phyloP scores from a whole-genome alignment of 129 eudicot genomes.

The Flaveria linearis region DNA sequence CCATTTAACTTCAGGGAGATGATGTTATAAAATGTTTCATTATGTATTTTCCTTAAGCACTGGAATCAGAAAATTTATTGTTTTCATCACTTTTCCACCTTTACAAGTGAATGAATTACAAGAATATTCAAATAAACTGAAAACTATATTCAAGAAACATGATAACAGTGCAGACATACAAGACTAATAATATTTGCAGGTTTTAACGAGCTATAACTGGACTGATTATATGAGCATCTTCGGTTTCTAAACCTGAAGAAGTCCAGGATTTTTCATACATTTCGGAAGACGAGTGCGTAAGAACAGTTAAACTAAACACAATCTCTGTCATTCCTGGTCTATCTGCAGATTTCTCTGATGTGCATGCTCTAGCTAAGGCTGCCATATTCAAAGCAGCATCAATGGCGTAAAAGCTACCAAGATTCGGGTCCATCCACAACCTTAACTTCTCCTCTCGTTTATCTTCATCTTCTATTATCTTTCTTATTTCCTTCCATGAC shows the following conservation, averaged over 20 bases:
- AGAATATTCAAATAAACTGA: background rate
- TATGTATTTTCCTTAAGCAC: background rate
- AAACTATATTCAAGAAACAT: slow-evolving; percentile 17
- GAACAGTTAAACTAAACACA: slow-evolving; percentile 69
- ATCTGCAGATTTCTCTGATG: slow-evolving; percentile 60
- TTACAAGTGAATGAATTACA: slow-evolving; percentile 11
- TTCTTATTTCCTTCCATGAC: slow-evolving; percentile 66
- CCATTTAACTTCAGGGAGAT: too few relatives aligned
- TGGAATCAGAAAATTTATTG: background rate
- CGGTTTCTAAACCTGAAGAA: slow-evolving; percentile 50
- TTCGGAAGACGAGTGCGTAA: slow-evolving; percentile 55
- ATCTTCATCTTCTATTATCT: slow-evolving; percentile 53
- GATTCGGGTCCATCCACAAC: slow-evolving; percentile 67
- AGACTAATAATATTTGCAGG: slow-evolving; percentile 5
- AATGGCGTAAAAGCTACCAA: slow-evolving; percentile 52
- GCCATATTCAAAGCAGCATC: slow-evolving; percentile 71
- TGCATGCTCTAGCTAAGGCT: slow-evolving; percentile 63
- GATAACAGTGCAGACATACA: slow-evolving; percentile 13
- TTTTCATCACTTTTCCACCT: background rate
- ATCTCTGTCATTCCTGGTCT: slow-evolving; percentile 74
- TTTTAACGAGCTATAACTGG: slow-evolving; percentile 65
- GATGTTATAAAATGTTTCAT: background rate
- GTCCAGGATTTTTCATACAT: slow-evolving; percentile 54
- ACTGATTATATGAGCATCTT: slow-evolving; percentile 47
- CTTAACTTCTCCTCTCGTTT: slow-evolving; percentile 46